Evolutionary conservation across 768 basidiomycete genomes (phyloP).

Genomic region (Boletus sensibilis): DNA sequence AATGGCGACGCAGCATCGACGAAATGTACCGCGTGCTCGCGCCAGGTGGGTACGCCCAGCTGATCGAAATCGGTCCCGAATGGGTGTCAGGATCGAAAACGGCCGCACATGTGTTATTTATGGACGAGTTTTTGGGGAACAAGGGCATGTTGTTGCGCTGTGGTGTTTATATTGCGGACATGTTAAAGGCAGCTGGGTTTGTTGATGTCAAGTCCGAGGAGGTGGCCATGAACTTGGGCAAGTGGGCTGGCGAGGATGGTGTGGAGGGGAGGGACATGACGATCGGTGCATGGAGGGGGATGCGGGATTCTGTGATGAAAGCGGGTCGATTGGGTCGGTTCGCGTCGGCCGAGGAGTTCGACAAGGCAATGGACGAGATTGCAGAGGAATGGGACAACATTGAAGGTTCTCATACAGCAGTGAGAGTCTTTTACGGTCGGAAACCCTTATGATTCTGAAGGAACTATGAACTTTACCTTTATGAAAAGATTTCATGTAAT

Average conservation of each 20-base stretch:
- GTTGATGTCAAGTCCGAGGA: slow-evolving; percentile 19
- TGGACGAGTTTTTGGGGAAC: slow-evolving; percentile 10
- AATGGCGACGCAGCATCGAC: slow-evolving; percentile 27
- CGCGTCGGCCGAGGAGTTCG: slow-evolving; percentile 19
- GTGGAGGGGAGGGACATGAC: slow-evolving; percentile 14
- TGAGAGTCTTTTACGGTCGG: slow-evolving; percentile 12
- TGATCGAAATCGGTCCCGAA: slow-evolving; percentile 28
- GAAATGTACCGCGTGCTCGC: slow-evolving; percentile 33
- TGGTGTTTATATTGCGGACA: slow-evolving; percentile 14
- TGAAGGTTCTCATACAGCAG: slow-evolving; percentile 9
- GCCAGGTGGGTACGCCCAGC: slow-evolving; percentile 35
- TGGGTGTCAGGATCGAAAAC: slow-evolving; percentile 16
- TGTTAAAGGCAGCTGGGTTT: slow-evolving; percentile 22
- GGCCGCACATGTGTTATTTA: slow-evolving; percentile 1
- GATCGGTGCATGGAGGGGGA: slow-evolving; percentile 24
- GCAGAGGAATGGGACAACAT: slow-evolving; percentile 27
- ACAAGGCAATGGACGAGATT: slow-evolving; percentile 15
- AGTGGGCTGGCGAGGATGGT: slow-evolving; percentile 27
- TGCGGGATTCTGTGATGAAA: slow-evolving; percentile 23
- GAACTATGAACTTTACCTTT: neutral
- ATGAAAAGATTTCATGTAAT: too few relatives aligned
- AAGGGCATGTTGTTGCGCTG: slow-evolving; percentile 12
- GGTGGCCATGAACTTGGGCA: slow-evolving; percentile 19
- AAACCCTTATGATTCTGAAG: slow-evolving; percentile 11
- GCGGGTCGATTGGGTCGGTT: slow-evolving; percentile 15